Evolutionary conservation across 352 stramenopile genomes (phyloP).

Genomic region (Phytophthora brassicae): DNA sequence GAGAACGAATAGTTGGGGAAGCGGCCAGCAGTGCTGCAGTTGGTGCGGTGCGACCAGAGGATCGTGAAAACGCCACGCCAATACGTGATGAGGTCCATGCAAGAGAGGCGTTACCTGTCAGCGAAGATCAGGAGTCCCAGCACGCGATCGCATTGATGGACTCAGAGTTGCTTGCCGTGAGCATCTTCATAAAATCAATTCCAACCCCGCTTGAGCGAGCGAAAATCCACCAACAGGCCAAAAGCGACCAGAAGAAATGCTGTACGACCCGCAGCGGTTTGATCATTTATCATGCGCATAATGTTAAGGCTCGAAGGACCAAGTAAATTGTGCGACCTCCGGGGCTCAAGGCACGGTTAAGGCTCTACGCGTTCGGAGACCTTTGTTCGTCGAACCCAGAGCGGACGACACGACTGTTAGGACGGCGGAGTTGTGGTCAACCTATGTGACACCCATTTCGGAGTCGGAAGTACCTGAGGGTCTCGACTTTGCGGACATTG

Average conservation of each 20-base stretch:
- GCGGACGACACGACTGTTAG: too few species aligned
- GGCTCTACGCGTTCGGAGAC: too few species aligned
- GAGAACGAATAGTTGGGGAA: not conserved
- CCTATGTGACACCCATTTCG: not conserved
- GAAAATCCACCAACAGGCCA: not conserved
- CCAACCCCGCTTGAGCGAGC: not conserved
- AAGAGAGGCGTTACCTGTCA: not conserved
- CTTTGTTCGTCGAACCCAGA: too few species aligned
- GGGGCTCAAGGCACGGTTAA: not conserved
- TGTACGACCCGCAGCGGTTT: not conserved
- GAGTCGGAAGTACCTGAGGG: not conserved
- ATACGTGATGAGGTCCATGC: not conserved
- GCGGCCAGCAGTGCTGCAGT: not conserved
- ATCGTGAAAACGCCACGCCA: not conserved
- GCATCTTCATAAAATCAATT: not conserved
- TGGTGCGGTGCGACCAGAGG: not conserved
- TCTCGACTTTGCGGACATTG: not conserved
- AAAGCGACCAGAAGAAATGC: not conserved
- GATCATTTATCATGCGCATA: not conserved
- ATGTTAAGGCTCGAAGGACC: not conserved
- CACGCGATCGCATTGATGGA: not conserved
- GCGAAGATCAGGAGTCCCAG: not conserved
- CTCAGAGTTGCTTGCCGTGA: not conserved
- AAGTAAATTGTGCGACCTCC: not conserved
- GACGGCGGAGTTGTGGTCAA: too few species aligned